Base-by-base conservation (phyloP, 139 green algal species). In the Chlorella sp. region DNA sequence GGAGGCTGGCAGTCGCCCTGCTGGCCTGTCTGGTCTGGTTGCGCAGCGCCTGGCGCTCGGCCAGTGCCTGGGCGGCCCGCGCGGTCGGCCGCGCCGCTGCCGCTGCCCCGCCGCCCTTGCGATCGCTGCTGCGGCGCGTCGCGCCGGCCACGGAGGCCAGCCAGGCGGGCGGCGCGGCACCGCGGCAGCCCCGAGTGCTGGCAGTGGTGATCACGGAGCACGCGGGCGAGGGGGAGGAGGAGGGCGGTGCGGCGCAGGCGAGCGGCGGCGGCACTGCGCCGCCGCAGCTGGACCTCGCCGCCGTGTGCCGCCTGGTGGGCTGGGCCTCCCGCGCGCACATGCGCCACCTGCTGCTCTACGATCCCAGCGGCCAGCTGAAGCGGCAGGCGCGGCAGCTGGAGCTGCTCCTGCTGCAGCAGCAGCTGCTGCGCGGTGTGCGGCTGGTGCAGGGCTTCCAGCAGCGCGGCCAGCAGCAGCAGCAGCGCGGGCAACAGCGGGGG, bases 291-390 rank as follows among this genome's bases (percentile, higher is more conserved):
- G 51, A n/a, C 69, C 40, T 75, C 53, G 69, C 66, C 40, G 5
- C 51, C 7, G 17, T 29, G 33, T 7, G n/a, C 23, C 17, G 33
- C 5, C 33, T 42, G 35, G 27, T 33, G 35, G 33, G 59, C 21
- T 42, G 58, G 9, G 17, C 33, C 5, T 14, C n/a, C 14, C 15
- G 33, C 2, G 12, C 3, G 33, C 1, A 6, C 7, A 1, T 40
- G 63, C 40, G 35, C 0, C 31, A 65, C 17, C 56, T 68, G 38
- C 41, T 80, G 11, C n/a, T 84, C 0, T 74, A 84, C n/a, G 72
- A 79, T 5, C 73, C 79, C 17, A 19, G 19, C 5, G 73, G 72
- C 50, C 8, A 1, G 17, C 36, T 81, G 31, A 43, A 73, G 50
- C 61, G 71, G 1, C 33, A 17, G 29, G 29, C 42, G 31, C 55